Evolutionary conservation across 129 eudicot species (phyloP), one percentile per base, ranked within the genome.

Genomic region (Erigeron canadensis): DNA sequence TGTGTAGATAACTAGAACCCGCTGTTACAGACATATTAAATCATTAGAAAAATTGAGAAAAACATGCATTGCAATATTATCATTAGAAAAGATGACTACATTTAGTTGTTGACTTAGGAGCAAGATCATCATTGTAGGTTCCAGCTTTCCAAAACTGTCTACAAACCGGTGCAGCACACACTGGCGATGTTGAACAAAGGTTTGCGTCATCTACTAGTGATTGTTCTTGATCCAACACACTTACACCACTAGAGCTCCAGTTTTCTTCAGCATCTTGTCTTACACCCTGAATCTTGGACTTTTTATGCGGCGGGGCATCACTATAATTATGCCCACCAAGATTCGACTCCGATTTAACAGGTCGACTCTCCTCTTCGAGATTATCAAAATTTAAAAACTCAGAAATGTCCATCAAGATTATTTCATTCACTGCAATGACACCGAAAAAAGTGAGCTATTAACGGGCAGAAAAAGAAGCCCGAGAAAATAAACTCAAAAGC

Each of bases 111-210:
- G 92, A 54, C 57, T 82, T 87, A 8, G 86, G 77, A 48, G 54
- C 64, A 60, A 80, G 83, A 74, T 66, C 85, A 38, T 84, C 88
- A 19, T 84, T 79, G 67, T 93, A 93, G 39, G 83, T 69, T 66
- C 98, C 98, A 55, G 96, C 96, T 87, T 79, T 93, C 98, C 98
- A 93, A 75, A 93, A 93, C 72, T 93, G 95, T 44, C 95, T 86
- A 73, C 91, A 84, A 72, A 93, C 57, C n/a, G 98, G 96, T 28
- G 96, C 96, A 8, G 92, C 81, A 60, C 84, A 85, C 50, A 87
- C 38, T 38, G 95, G 77, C 7, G 96, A 84, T 38, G 85, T 79
- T 21, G 91, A 81, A 78, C 85, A 73, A 54, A 81, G 86, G 78
- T 72, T 80, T 13, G 92, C 63, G 55, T 85, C 90, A 59, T 78